These are phyloP conservation scores for Ophiostoma himal-ulmi DNA, from an alignment of 2,329 filamentous ascomycete species.

Conservation along the genomic window DNA sequence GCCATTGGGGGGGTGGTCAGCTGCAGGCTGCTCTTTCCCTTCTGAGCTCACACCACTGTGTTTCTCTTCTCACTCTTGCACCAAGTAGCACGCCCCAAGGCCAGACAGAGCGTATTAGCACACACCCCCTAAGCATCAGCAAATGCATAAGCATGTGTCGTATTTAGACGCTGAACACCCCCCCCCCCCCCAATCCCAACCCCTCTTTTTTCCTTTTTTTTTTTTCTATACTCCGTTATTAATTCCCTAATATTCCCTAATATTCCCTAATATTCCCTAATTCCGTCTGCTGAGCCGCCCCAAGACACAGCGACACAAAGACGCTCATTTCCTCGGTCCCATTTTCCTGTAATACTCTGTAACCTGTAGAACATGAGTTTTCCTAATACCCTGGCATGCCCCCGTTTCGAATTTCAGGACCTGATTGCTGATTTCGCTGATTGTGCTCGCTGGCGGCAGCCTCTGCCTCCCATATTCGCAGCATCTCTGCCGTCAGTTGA, in stretches of 20 bases:
- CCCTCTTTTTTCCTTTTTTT: constrained; percentile 12
- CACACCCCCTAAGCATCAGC: no score
- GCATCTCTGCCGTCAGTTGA: neutral
- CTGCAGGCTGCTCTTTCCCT: constrained; percentile 1
- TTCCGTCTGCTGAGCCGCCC: neutral
- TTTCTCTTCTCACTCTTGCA: neutral
- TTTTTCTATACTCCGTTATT: neutral
- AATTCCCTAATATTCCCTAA: no score
- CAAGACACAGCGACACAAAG: constrained; percentile 4
- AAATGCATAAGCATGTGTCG: neutral
- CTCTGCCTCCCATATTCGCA: constrained; percentile 7
- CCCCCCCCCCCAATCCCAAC: neutral
- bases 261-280: neutral
- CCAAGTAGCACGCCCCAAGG: constrained; percentile 5
- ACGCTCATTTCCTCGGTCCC: neutral
- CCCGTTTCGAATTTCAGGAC: constrained; percentile 8
- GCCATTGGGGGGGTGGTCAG: neutral
- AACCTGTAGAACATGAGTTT: neutral
- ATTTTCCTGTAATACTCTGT: neutral
- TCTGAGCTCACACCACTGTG: neutral
- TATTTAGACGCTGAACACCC: neutral
- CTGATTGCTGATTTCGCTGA: neutral
- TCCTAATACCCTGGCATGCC: constrained; percentile 25
- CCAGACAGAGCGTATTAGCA: neutral
- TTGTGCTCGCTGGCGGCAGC: neutral